Conservation (phyloP, 2,329 filamentous ascomycete species). For the Pochonia chlamydosporia region DNA sequence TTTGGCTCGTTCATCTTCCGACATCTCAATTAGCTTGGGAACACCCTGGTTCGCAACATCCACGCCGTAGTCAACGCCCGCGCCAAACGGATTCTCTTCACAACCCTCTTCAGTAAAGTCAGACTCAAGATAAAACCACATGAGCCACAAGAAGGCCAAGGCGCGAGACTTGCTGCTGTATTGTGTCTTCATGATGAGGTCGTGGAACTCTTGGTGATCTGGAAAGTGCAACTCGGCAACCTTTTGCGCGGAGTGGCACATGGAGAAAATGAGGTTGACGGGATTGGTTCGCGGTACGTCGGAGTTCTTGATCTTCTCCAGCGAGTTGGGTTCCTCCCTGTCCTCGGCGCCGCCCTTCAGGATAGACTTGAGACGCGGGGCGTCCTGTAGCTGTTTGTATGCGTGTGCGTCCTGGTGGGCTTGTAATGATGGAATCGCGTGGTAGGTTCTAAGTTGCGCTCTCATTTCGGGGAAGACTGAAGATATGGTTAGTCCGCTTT, state of each 20-base stretch:
- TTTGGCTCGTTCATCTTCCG: constrained; percentile 54
- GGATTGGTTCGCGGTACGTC: constrained; percentile 78
- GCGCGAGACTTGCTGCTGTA: constrained; percentile 79
- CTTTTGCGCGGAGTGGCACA: constrained; percentile 83
- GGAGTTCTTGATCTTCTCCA: constrained; percentile 71
- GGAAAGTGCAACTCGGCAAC: constrained; percentile 92
- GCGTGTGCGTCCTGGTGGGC: constrained; percentile 91
- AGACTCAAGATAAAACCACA: constrained; percentile 98
- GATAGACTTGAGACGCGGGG: constrained; percentile 91
- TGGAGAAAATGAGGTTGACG: constrained; percentile 93
- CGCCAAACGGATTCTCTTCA: constrained; percentile 83
- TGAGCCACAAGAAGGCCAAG: constrained; percentile 88
- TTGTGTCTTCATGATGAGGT: constrained; percentile 87
- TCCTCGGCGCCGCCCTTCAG: constrained; percentile 96
- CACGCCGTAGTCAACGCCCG: constrained; percentile 58
- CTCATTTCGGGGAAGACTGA: constrained; percentile 98
- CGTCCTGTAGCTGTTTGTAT: constrained; percentile 97
- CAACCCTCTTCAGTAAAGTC: constrained; percentile 88
- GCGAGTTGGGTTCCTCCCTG: constrained; percentile 70
- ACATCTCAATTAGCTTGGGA: constrained; percentile 60
- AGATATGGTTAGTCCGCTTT: background rate
- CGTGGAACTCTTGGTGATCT: constrained; percentile 82
- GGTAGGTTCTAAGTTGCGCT: constrained; percentile 93
- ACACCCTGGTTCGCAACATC: constrained; percentile 64
- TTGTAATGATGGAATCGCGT: constrained; percentile 93